Evolutionary conservation across 352 stramenopile genomes (phyloP).

Genomic region (Globisporangium acanthophoron): DNA sequence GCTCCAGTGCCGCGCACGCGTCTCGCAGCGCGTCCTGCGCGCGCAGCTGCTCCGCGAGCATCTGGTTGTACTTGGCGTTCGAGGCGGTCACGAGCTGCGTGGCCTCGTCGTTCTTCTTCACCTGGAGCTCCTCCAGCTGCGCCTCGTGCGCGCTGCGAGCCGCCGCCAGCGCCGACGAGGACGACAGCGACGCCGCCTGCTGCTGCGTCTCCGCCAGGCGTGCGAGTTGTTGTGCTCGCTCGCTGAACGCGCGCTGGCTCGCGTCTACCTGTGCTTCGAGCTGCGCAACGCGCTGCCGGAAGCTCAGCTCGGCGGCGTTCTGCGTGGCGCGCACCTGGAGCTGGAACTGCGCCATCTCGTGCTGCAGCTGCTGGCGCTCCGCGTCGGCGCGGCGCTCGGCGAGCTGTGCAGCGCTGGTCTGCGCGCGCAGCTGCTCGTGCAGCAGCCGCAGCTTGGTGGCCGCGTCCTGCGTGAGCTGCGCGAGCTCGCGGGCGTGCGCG

Average conservation of each 20-base stretch:
- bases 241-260: conserved; percentile 33
- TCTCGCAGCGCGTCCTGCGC: conserved; percentile 43
- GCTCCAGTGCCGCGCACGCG: conserved; percentile 14
- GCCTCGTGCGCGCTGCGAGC: conserved; percentile 12
- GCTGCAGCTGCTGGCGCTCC: conserved; percentile 35
- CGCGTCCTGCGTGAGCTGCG: conserved; percentile 49
- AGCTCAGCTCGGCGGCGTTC: conserved; percentile 17
- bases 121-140: conserved; percentile 21
- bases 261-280: conserved; percentile 37
- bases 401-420: conserved; percentile 23
- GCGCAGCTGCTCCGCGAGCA: conserved; percentile 70
- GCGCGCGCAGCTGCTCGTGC: conserved; percentile 30
- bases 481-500: conserved; percentile 30
- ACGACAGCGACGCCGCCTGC: conserved; percentile 13
- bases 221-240: conserved; percentile 34
- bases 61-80: conserved; percentile 69
- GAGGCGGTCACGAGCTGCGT: conserved; percentile 56
- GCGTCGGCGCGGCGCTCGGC: conserved; percentile 25
- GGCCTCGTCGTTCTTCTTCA: conserved; percentile 52
- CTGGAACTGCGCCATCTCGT: conserved; percentile 31
- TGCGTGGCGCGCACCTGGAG: conserved; percentile 16
- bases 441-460: conserved; percentile 42
- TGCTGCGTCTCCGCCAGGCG: conserved; percentile 23
- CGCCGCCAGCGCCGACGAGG: conserved; percentile 11
- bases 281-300: conserved; percentile 35